Conservation (phyloP, 1,139 yeast species). For the Suzukiozyma palmioleophila region DNA sequence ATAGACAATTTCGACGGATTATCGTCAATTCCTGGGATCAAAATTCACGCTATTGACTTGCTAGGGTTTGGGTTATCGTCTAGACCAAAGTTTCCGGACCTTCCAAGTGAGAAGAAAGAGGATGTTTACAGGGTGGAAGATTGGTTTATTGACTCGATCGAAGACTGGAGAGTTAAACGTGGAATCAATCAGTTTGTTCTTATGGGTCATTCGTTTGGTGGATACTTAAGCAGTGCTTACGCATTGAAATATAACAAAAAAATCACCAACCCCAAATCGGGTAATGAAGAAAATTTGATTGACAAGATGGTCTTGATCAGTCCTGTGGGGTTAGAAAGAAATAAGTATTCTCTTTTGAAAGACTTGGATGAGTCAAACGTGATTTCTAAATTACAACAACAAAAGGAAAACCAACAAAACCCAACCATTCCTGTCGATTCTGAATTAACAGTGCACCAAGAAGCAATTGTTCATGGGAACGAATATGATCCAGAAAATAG, state of each 20-base stretch:
- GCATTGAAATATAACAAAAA: slow-evolving; percentile 55
- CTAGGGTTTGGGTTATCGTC: slow-evolving; percentile 44
- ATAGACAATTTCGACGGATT: slow-evolving; percentile 37
- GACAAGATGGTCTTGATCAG: slow-evolving; percentile 40
- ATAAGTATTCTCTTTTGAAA: slow-evolving; percentile 25
- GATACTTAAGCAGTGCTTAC: slow-evolving; percentile 77
- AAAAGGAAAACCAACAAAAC: slow-evolving; percentile 12
- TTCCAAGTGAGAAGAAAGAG: slow-evolving; percentile 25
- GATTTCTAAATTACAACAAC: slow-evolving; percentile 11
- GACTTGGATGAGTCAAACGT: slow-evolving; percentile 16
- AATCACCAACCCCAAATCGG: slow-evolving; percentile 22
- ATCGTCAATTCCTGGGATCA: slow-evolving; percentile 38
- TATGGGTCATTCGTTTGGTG: slow-evolving; percentile 93
- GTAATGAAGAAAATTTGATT: slow-evolving; percentile 19
- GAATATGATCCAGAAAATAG: slow-evolving; percentile 8
- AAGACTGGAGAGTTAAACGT: slow-evolving; percentile 69
- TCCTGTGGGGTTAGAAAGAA: slow-evolving; percentile 46
- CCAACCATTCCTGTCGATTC: slow-evolving; percentile 16
- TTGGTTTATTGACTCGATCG: slow-evolving; percentile 79
- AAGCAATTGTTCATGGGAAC: slow-evolving; percentile 18
- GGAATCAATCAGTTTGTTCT: slow-evolving; percentile 58
- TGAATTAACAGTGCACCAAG: slow-evolving; percentile 28
- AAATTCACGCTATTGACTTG: slow-evolving; percentile 43
- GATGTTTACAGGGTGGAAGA: slow-evolving; percentile 51
- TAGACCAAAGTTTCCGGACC: slow-evolving; percentile 37